Evolutionary conservation across 176 grass and related monocot species (phyloP), one percentile per base, ranked within the genome.

Genomic region (Alloteropsis semialata): DNA sequence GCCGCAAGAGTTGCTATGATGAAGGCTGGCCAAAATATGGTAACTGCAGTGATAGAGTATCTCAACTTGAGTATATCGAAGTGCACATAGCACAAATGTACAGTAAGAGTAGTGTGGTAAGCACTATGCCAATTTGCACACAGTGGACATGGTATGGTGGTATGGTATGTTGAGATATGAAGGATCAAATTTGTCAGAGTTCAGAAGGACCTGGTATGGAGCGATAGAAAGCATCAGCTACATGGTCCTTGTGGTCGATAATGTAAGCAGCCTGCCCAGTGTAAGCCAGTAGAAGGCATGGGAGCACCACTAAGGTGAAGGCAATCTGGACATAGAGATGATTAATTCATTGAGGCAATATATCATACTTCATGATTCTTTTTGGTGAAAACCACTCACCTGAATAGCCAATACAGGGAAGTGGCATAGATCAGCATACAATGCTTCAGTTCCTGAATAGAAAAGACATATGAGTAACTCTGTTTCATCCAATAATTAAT

Each of bases 361-460:
- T 25, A 77, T 74, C 8, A 76, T 53, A 77, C 59, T 42, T 77
- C 2, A 17, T 51, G 44, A 51, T 18, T 17, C 66, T 54, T 38
- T 54, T 38, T 54, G 1, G n/a, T 21, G 22, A 1, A 57, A 24
- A 55, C 25, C 24, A 69, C 48, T 84, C 77, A 94, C 91, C 89
- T 97, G 92, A 92, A 94, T 92, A 72, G 92, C 85, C 71, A 89
- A 44, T 41, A 94, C 92, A 74, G 92, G 92, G 77, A 97, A 97
- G 88, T 97, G 85, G 59, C 95, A 91, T 19, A 97, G 83, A 80
- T 97, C 95, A 83, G 95, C 95, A 94, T 92, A 97, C 65, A 97
- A 77, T 76, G 95, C 95, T 91, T 97, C 95, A 12, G 89, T 90
- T 10, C 94, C 94, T 97, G 87, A 64, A 92, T 54, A 87, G 24